Percentiles rank a stretch among this genome's conserved stretches.
Conservation (phyloP, 129 eudicot species). For the Helichrysum umbraculigerum region DNA sequence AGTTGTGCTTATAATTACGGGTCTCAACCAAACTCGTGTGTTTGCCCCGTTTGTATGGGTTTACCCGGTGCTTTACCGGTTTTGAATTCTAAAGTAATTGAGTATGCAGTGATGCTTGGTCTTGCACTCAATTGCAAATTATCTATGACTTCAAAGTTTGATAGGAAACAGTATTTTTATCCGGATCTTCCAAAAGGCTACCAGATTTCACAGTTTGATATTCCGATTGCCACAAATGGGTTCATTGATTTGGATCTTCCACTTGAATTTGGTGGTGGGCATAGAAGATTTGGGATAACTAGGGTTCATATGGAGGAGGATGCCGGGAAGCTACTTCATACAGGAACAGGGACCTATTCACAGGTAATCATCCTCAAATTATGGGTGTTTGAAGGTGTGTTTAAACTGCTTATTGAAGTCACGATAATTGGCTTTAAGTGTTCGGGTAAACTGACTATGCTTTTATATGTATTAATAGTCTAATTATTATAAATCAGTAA, state of each 20-base stretch:
- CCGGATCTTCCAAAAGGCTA: constrained; percentile 98
- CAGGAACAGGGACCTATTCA: constrained; percentile 67
- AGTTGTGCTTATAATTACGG: constrained; percentile 88
- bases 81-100: constrained; percentile 79
- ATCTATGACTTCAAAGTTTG: constrained; percentile 78
- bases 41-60: constrained; percentile 96
- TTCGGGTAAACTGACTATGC: neutral
- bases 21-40: constrained; percentile 73
- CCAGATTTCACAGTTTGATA: constrained; percentile 95
- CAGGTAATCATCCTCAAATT: constrained; percentile 49
- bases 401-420: neutral
- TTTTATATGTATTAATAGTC: too few species aligned
- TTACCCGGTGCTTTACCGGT: constrained; percentile 95
- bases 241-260: constrained; percentile 90
- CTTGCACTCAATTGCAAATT: constrained; percentile 82
- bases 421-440: neutral
- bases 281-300: constrained; percentile 85
- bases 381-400: neutral
- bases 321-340: constrained; percentile 94
- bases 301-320: constrained; percentile 99
- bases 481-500: too few species aligned
- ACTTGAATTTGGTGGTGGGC: constrained; percentile 96
- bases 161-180: constrained; percentile 93
- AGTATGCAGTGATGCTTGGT: constrained; percentile 80
- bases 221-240: constrained; percentile 82